These are phyloP conservation scores for Mucor ambiguus DNA, from an alignment of 371 early-diverging fungal genomes.

Conservation along the genomic window DNA sequence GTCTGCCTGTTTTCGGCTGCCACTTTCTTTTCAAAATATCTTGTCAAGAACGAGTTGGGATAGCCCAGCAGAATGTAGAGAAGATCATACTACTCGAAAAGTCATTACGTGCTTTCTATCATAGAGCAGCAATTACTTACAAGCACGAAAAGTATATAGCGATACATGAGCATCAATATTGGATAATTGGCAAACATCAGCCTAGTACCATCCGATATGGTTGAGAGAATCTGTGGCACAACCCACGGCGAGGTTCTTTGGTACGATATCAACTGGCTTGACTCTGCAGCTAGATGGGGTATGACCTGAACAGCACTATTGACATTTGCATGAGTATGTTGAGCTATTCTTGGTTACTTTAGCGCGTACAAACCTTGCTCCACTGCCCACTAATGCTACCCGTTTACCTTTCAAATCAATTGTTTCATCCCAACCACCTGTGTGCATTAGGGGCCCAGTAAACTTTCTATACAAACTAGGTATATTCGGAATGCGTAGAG, in stretches of 20 bases:
- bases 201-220: neutral
- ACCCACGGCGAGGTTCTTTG: conserved; percentile 55
- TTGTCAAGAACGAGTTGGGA: conserved; percentile 1
- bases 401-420: conserved; percentile 50
- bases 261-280: conserved; percentile 40
- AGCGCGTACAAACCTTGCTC: conserved; percentile 42
- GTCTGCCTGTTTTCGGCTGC: conserved; percentile 8
- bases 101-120: neutral
- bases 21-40: neutral
- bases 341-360: neutral
- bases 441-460: conserved; percentile 49
- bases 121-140: neutral
- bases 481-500: conserved; percentile 51
- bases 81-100: neutral
- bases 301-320: conserved; percentile 50
- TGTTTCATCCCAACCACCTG: conserved; percentile 50
- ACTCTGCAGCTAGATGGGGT: conserved; percentile 41
- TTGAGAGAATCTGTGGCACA: conserved; percentile 13
- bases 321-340: neutral
- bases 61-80: neutral
- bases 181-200: conserved; percentile 11
- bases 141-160: conserved; percentile 37
- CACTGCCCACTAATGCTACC: conserved; percentile 56
- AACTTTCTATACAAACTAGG: conserved; percentile 53
- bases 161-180: conserved; percentile 39